A percentile compares a stretch with the other conserved stretches of the same genome.
Evolutionary conservation across 2,329 filamentous ascomycete species (phyloP).

Genomic region (Fusarium xylarioides): DNA sequence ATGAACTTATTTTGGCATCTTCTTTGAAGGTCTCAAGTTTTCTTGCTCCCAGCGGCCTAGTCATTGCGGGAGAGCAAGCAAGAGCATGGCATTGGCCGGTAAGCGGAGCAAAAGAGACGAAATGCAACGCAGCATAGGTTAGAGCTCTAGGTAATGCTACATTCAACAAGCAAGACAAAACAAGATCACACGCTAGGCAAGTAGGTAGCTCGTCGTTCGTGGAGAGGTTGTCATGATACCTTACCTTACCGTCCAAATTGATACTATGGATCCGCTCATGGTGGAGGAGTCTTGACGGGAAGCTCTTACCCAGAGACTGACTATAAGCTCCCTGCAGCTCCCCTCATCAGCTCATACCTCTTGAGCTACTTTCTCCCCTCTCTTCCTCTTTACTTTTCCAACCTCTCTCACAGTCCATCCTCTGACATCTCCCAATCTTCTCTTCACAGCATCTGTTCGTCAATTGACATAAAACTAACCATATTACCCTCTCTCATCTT

Average conservation of each 20-base stretch:
- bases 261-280: not conserved
- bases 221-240: constrained; percentile 34
- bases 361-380: not conserved
- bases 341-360: not conserved
- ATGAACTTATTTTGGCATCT: not conserved
- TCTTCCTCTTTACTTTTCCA: not conserved
- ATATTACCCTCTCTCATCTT: not conserved
- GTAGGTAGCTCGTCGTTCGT: not conserved
- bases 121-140: constrained; percentile 7
- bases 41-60: not conserved
- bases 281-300: constrained; percentile 6
- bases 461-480: constrained; percentile 9
- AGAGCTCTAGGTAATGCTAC: not conserved
- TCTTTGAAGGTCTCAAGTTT: not conserved
- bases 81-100: constrained; percentile 19
- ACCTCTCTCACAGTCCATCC: not conserved
- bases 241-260: not conserved
- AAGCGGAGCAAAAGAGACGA: constrained; percentile 7
- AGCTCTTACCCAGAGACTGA: constrained; percentile 12
- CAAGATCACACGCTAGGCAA: not conserved
- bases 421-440: constrained; percentile 4
- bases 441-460: constrained; percentile 19
- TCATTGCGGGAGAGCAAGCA: constrained; percentile 5
- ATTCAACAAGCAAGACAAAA: not conserved
- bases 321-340: constrained; percentile 17